A percentile compares a stretch with the other conserved stretches of the same genome.
phyloP scores from a whole-genome alignment of 768 basidiomycete genomes.

The Termitomyces heimii region DNA sequence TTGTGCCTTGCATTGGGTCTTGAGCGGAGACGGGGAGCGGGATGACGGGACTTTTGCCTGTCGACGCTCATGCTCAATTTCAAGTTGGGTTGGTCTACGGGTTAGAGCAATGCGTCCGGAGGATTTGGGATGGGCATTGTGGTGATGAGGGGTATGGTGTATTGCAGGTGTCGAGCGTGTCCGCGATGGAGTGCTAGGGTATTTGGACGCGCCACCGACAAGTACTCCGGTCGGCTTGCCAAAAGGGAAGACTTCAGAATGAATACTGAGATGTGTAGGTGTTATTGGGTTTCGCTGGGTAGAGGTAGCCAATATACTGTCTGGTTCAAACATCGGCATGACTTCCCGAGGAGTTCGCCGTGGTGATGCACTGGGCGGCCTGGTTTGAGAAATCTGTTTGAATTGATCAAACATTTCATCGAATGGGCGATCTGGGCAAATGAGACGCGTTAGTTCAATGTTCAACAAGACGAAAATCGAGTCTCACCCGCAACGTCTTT shows the following conservation, averaged over 20 bases:
- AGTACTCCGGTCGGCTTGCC: constrained; percentile 11
- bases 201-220: neutral
- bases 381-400: neutral
- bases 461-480: no score
- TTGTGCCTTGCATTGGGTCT: constrained; percentile 22
- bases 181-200: constrained; percentile 8
- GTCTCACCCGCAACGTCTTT: constrained; percentile 1
- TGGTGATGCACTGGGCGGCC: constrained; percentile 5
- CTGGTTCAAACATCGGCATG: neutral
- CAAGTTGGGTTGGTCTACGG: constrained; percentile 14
- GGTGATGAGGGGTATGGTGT: constrained; percentile 11
- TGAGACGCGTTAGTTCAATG: neutral
- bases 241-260: constrained; percentile 4
- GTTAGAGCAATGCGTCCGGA: constrained; percentile 3
- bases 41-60: constrained; percentile 53
- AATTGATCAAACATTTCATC: neutral
- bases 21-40: constrained; percentile 49
- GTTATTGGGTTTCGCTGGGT: constrained; percentile 8
- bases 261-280: constrained; percentile 2
- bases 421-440: neutral
- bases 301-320: constrained; percentile 5
- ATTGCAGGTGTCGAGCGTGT: constrained; percentile 9
- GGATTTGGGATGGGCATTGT: constrained; percentile 6
- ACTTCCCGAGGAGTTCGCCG: constrained; percentile 2
- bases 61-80: constrained; percentile 20